These are phyloP conservation scores for Wallemia hederae DNA, from an alignment of 1,284 basidiomycete genomes.

Conservation along the genomic window DNA sequence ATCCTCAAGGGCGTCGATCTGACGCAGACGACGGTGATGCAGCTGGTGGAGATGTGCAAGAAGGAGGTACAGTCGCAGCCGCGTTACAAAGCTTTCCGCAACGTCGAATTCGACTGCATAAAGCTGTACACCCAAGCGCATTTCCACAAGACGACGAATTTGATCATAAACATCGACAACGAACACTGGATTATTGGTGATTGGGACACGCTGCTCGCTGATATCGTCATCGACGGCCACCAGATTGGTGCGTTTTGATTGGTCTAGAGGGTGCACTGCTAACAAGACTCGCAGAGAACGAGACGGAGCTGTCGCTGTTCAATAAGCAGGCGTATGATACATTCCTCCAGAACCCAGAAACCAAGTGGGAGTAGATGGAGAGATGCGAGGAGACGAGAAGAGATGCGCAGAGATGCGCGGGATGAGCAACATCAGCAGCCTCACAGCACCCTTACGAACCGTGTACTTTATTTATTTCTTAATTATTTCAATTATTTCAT, in stretches of 20 bases:
- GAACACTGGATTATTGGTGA: constrained; percentile 70
- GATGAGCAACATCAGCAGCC: too few species aligned
- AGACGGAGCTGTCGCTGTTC: constrained; percentile 77
- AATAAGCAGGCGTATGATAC: constrained; percentile 39
- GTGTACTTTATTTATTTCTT: too few species aligned
- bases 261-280: neutral
- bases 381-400: too few species aligned
- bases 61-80: constrained; percentile 41
- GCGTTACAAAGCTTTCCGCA: constrained; percentile 64
- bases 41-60: constrained; percentile 40
- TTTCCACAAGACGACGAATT: constrained; percentile 78
- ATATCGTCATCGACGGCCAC: constrained; percentile 17
- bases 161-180: constrained; percentile 80
- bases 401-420: too few species aligned
- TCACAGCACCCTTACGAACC: too few species aligned
- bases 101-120: constrained; percentile 39
- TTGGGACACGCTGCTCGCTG: constrained; percentile 29
- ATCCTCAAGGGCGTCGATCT: constrained; percentile 59
- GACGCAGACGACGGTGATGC: constrained; percentile 38
- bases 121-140: constrained; percentile 87
- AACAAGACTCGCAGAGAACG: constrained; percentile 34
- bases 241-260: neutral
- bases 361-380: neutral
- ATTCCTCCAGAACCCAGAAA: constrained; percentile 48
- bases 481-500: too few species aligned